Conservation (phyloP, 371 early-diverging fungal species). For the Synchytrium microbalum region DNA sequence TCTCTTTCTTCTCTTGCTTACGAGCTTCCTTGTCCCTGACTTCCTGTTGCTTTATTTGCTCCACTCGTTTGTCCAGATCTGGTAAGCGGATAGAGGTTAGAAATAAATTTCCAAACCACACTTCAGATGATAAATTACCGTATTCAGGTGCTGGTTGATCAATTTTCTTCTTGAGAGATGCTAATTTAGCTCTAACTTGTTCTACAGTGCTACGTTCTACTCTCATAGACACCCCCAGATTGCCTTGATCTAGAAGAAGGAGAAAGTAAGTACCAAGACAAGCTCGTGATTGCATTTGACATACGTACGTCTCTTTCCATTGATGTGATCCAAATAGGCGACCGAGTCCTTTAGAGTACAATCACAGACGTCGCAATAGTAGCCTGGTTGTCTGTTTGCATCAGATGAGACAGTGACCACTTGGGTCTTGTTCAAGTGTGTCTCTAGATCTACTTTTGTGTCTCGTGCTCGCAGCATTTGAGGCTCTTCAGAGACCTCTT, state of each 20-base stretch:
- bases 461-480: constrained; percentile 33
- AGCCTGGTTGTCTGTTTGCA: constrained; percentile 72
- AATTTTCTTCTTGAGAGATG: constrained; percentile 23
- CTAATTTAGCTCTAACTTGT: constrained; percentile 32
- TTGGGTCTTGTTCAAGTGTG: constrained; percentile 72
- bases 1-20: constrained; percentile 29
- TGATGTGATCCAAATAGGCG: constrained; percentile 82
- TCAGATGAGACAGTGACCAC: constrained; percentile 60
- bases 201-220: constrained; percentile 55
- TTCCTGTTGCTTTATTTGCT: constrained; percentile 30
- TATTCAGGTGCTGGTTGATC: constrained; percentile 17
- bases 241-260: constrained; percentile 43
- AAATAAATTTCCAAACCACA: neutral
- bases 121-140: constrained; percentile 2
- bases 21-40: constrained; percentile 32
- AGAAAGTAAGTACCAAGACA: neutral
- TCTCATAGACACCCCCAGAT: constrained; percentile 67
- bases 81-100: neutral
- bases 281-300: neutral
- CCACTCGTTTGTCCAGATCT: constrained; percentile 39
- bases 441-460: constrained; percentile 56
- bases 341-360: constrained; percentile 77
- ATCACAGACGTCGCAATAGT: constrained; percentile 84
- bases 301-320: constrained; percentile 72
- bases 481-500: constrained; percentile 6